Evolutionary conservation across 768 basidiomycete genomes (phyloP), one percentile per base, ranked within the genome.

Genomic region (Tremella yokohamensis): DNA sequence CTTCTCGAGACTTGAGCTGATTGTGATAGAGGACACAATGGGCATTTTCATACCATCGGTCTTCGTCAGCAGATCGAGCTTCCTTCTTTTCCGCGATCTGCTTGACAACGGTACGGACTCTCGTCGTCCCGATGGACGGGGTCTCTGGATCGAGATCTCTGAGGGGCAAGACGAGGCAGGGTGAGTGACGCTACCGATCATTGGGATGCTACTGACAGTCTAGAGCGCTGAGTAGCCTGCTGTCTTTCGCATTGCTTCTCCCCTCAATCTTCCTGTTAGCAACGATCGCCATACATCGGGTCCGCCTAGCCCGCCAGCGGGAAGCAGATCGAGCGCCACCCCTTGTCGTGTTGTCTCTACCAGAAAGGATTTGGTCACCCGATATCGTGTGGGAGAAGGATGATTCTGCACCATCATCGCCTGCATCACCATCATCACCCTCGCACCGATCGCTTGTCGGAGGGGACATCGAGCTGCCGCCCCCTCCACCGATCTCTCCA

Each of bases 181-280:
- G 72, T 71, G 51, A 60, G 69, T 54, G n/a, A 11, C 3, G 18
- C 26, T 42, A 19, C n/a, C 15, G 22, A 20, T 11, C 44, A 40
- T 39, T 22, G 52, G 18, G 40, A 48, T 67, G 47, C 55, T 39
- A 38, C 9, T 22, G 7, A n/a, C 49, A 34, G 29, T 4, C 4
- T 34, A 77, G 76, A 45, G 73, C 79, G 0, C 59, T 80, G 3
- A 69, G 75, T 53, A 76, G 77, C 56, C 56, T 78, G 13, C 65
- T 79, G 8, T 71, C 92, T 58, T 80, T 91, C 59, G 89, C 97
- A 38, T 82, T 97, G 52, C 83, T 97, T 60, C 85, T 97, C 16
- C 94, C 94, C 2, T 91, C 90, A 7, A 81, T 86, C 24, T 82
- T 98, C 61, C 92, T 93, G 1, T 87, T 96, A 70, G 77, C 89